These are phyloP conservation scores for Phycomyces nitens DNA, from an alignment of 192 early-diverging fungal genomes.

Conservation along the genomic window DNA sequence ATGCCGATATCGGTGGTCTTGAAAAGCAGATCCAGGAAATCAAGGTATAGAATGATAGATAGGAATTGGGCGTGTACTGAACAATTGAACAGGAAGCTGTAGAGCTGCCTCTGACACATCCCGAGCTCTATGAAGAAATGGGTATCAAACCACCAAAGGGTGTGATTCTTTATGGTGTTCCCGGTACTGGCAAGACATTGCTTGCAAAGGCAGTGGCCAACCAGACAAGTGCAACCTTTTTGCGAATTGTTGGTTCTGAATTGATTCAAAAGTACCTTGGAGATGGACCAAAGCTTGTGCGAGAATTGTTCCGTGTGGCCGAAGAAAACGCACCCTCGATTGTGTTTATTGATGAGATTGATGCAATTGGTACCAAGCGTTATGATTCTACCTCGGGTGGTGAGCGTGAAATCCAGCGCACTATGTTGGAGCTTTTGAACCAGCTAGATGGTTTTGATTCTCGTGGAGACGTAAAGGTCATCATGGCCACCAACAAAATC, in stretches of 20 bases:
- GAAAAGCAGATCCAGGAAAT: constrained; percentile 98
- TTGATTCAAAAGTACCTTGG: constrained; percentile 99
- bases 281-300: constrained; percentile 96
- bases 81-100: constrained; percentile 76
- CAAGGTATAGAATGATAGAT: too few species aligned
- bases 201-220: constrained; percentile 98
- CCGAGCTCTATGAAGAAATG: constrained; percentile 98
- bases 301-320: constrained; percentile 95
- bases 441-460: constrained; percentile 98
- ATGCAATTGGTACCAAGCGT: constrained; percentile 98
- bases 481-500: constrained; percentile 98
- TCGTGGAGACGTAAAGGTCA: constrained; percentile 94
- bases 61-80: too few species aligned
- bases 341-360: constrained; percentile 99
- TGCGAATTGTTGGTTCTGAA: constrained; percentile 96
- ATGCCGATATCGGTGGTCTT: constrained; percentile 96
- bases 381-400: constrained; percentile 94
- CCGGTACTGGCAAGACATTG: constrained; percentile 89
- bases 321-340: constrained; percentile 96
- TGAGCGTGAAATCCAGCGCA: constrained; percentile 96
- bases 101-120: constrained; percentile 94
- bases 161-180: constrained; percentile 93
- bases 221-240: constrained; percentile 96
- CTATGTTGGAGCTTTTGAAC: constrained; percentile 94
- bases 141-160: constrained; percentile 98